Conservation (phyloP, 257 asterid genomes). For the Jacaranda mimosifolia region DNA sequence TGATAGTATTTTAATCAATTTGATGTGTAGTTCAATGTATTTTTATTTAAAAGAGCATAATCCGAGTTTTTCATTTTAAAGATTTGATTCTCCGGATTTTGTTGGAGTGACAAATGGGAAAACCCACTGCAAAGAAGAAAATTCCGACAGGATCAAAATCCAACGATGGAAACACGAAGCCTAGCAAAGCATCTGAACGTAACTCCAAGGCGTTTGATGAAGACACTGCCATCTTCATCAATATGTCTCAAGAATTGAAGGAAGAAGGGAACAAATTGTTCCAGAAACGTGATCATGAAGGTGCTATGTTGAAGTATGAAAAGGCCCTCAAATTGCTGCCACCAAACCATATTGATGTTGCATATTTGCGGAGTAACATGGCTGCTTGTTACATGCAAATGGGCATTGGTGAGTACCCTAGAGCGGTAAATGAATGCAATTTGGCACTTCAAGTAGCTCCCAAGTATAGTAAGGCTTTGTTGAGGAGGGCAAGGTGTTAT, state of each 20-base stretch:
- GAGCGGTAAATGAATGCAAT: conserved; percentile 86
- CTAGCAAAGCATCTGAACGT: conserved; percentile 52
- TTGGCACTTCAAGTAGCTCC: conserved; percentile 94
- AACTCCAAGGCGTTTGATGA: conserved; percentile 79
- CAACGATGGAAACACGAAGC: conserved; percentile 51
- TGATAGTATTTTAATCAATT: conserved; percentile 19
- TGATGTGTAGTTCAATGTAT: conserved; percentile 24
- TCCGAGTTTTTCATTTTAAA: conserved; percentile 18
- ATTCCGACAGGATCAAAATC: conserved; percentile 52
- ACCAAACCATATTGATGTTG: conserved; percentile 76
- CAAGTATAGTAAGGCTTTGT: conserved; percentile 80
- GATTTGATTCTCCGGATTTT: conserved; percentile 26
- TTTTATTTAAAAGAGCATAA: conserved; percentile 36
- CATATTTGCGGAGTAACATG: conserved; percentile 81
- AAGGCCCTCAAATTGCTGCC: conserved; percentile 90
- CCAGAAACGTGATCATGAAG: conserved; percentile 87
- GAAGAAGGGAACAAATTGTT: conserved; percentile 83
- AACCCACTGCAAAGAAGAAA: conserved; percentile 83
- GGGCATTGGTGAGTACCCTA: conserved; percentile 92
- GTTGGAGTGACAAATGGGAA: conserved; percentile 64
- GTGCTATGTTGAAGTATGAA: conserved; percentile 91
- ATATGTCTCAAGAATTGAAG: conserved; percentile 89
- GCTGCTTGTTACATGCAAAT: conserved; percentile 91
- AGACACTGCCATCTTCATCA: conserved; percentile 89
- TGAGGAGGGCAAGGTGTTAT: conserved; percentile 85